Evolutionary conservation across 495 filamentous ascomycete genomes (phyloP), one percentile per base, ranked within the genome.

Genomic region (Aspergillus baeticus): DNA sequence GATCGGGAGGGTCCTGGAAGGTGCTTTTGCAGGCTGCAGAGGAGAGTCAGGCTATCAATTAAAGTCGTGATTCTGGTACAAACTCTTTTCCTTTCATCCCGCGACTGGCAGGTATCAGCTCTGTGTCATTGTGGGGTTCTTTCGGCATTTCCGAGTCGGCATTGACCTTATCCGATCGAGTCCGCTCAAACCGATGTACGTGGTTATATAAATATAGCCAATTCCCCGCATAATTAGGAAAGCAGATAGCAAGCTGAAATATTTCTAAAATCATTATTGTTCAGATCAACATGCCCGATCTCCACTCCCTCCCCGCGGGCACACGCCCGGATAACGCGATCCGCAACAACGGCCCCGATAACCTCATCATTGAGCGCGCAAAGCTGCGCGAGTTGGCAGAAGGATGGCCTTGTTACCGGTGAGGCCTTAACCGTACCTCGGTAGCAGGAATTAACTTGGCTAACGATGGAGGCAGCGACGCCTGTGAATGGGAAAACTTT

Each of bases 401-500:
- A 62, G 84, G 83, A 36, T 87, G 84, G 84, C 83, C 83, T 17
- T 80, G 83, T 51, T 87, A 85, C 61, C 79, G 44, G 44, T 47
- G 1, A 18, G 14, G 15, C 13, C n/a, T 26, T 29, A 29, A n/a
- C n/a, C n/a, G n/a, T n/a, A n/a, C n/a, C n/a, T n/a, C n/a, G n/a
- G n/a, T n/a, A n/a, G n/a, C n/a, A n/a, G n/a, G n/a, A n/a, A n/a
- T n/a, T n/a, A n/a, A n/a, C n/a, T n/a, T n/a, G n/a, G n/a, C n/a
- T n/a, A n/a, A n/a, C n/a, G n/a, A n/a, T n/a, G n/a, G 7, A 22
- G 5, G 1, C 18, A 47, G 83, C 14, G 83, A 86, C 52, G 77
- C 82, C 22, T 86, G 83, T 18, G 84, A 87, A 67, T 86, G 83
- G 84, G 76, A 80, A 59, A 87, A 86, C 63, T 83, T 85, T 64